Conservation (phyloP, 257 asterid species). For the Sherardia arvensis region DNA sequence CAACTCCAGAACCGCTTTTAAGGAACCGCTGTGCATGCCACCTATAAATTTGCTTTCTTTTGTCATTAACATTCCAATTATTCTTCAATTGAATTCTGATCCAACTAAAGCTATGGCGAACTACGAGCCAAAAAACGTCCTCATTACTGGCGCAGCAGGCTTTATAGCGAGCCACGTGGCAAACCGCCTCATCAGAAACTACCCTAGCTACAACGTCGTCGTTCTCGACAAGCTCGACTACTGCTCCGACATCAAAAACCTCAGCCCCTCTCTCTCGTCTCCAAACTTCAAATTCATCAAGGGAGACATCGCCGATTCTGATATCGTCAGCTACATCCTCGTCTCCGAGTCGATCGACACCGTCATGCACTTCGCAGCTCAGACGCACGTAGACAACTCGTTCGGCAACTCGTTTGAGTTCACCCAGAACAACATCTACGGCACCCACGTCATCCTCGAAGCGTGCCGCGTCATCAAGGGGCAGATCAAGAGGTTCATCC, state of each 20-base stretch:
- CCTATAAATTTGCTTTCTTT: no score
- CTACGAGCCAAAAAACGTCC: slow-evolving; percentile 76
- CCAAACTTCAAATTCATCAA: slow-evolving; percentile 80
- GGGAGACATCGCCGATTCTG: slow-evolving; percentile 89
- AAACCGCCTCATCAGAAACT: slow-evolving; percentile 65
- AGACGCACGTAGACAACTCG: slow-evolving; percentile 90
- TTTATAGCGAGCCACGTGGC: slow-evolving; percentile 96
- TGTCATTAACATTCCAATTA: no score
- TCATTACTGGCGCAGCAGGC: slow-evolving; percentile 95
- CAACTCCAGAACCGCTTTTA: no score
- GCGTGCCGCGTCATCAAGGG: slow-evolving; percentile 71
- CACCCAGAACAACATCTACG: slow-evolving; percentile 89
- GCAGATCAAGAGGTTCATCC: no score
- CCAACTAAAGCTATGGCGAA: slow-evolving; percentile 3
- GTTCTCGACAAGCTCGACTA: slow-evolving; percentile 94
- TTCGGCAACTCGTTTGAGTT: slow-evolving; percentile 92
- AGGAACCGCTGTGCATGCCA: no score
- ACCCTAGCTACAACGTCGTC: slow-evolving; percentile 79
- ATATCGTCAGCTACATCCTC: slow-evolving; percentile 89
- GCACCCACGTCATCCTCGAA: slow-evolving; percentile 86
- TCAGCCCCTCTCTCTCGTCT: slow-evolving; percentile 57
- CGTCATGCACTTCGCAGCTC: slow-evolving; percentile 97
- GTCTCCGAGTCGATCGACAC: slow-evolving; percentile 86
- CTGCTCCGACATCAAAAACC: slow-evolving; percentile 81
- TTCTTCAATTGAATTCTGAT: no score